Evolutionary conservation across 1,284 basidiomycete genomes (phyloP).

Genomic region (Irpex lacteus): DNA sequence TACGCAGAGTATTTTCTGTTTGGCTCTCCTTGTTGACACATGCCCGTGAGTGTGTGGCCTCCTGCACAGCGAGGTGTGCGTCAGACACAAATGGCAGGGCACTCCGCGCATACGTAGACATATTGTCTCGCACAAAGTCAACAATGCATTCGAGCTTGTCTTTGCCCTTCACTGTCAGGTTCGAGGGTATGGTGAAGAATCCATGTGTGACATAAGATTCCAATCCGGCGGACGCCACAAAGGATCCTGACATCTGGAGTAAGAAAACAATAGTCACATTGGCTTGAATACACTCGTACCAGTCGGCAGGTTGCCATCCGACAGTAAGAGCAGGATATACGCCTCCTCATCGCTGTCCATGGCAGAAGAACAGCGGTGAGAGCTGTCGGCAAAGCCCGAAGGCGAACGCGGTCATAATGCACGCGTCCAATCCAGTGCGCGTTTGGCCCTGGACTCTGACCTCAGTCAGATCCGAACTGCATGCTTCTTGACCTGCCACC

Average conservation of each 20-base stretch:
- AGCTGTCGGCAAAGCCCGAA: neutral
- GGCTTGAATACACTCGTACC: slow-evolving; percentile 5
- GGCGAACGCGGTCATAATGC: neutral
- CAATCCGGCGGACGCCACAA: slow-evolving; percentile 89
- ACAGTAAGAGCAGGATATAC: slow-evolving; percentile 70
- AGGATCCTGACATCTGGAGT: slow-evolving; percentile 53
- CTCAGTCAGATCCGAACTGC: neutral
- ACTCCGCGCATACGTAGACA: slow-evolving; percentile 72
- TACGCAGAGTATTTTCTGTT: slow-evolving; percentile 29
- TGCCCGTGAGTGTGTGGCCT: slow-evolving; percentile 5
- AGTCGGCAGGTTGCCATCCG: slow-evolving; percentile 83
- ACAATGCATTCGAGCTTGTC: slow-evolving; percentile 37
- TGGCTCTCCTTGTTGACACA: neutral
- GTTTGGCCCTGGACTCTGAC: slow-evolving; percentile 3
- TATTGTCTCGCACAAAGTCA: slow-evolving; percentile 67
- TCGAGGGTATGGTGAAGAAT: slow-evolving; percentile 45
- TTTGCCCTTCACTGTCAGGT: slow-evolving; percentile 29
- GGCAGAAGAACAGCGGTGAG: neutral
- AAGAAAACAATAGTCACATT: neutral
- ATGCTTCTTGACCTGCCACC: neutral
- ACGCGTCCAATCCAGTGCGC: slow-evolving; percentile 13
- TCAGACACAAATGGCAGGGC: slow-evolving; percentile 78
- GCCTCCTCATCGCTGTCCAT: slow-evolving; percentile 45
- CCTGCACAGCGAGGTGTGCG: slow-evolving; percentile 48
- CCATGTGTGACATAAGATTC: slow-evolving; percentile 91